Percentiles rank a stretch among this genome's conserved stretches.
phyloP scores from a whole-genome alignment of 306 rosid genomes.

The Malus sieversii region DNA sequence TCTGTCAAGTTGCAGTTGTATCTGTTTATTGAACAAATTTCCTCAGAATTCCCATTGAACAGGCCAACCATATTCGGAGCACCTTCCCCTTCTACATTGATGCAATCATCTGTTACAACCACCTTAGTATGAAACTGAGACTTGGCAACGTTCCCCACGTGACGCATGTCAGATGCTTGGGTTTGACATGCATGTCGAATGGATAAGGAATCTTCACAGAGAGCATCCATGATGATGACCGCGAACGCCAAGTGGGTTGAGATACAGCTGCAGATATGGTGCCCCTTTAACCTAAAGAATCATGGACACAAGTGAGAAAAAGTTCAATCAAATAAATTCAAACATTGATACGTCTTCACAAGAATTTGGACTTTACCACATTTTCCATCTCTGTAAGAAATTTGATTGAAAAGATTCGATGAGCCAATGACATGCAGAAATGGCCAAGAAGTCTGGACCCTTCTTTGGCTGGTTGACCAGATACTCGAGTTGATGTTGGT shows the following conservation, averaged over 20 bases:
- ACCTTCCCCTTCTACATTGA: constrained; percentile 75
- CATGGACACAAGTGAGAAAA: constrained; percentile 12
- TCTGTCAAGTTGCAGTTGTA: constrained; percentile 71
- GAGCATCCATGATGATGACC: constrained; percentile 82
- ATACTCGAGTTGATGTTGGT: constrained; percentile 32
- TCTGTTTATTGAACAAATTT: constrained; percentile 59
- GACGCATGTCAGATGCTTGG: constrained; percentile 30
- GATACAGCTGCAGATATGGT: constrained; percentile 69
- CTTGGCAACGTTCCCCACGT: constrained; percentile 34
- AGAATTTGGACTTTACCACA: constrained; percentile 43
- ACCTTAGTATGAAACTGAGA: constrained; percentile 76
- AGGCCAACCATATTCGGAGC: constrained; percentile 73
- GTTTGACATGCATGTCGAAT: constrained; percentile 41
- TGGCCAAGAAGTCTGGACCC: constrained; percentile 77
- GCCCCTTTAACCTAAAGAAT: constrained; percentile 59
- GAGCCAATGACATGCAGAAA: constrained; percentile 74
- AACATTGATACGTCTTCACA: not conserved
- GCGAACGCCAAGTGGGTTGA: constrained; percentile 87
- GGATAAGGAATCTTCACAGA: constrained; percentile 68
- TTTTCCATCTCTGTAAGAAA: constrained; percentile 84
- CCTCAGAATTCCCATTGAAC: constrained; percentile 57
- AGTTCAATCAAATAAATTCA: constrained; percentile 6
- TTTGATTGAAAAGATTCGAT: constrained; percentile 74
- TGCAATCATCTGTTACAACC: constrained; percentile 68
- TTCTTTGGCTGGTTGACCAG: constrained; percentile 53